Base-by-base conservation (phyloP, 1,284 basidiomycete genomes). In the Trichosporon sp. region DNA sequence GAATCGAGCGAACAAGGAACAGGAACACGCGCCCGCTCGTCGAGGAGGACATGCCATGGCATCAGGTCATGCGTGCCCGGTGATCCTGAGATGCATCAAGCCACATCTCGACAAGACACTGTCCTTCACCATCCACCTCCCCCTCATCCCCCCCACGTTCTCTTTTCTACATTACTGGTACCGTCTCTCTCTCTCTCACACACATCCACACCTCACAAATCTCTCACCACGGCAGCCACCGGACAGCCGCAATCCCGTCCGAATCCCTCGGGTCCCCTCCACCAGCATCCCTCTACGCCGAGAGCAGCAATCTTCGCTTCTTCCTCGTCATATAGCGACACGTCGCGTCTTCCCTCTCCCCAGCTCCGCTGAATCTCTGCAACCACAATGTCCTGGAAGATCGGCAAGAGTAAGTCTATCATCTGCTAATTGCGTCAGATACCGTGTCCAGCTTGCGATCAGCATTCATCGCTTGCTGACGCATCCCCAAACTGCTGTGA, bases 371-470 rank as follows among this genome's bases (percentile, higher is more conserved):
- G 49, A 54, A 19, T 14, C 6, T 19, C 7, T 29, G 9, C 56
- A 25, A 25, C 34, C 69, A 72, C 33, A 65, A 81, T 81, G 80
- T 81, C 80, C 9, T 82, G 82, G 82, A 81, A 82, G 69, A 69
- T 83, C 16, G 81, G 81, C 44, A 83, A 83, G 73, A 83, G 82
- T 81, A 67, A 71, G 81, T 75, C 2, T 11, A n/a, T 19, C n/a
- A 40, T 34, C 10, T 14, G 5, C 56, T 31, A 8, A 19, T 23
- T 27, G 36, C 31, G 1, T 31, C 27, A 27, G 40, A 6, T 25
- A 21, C 9, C 13, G 25, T 19, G 8, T 52, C 7, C 11, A n/a
- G 7, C 21, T 21, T 1, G 7, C 9, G 6, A 10, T 34, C 29
- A 27, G 14, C 11, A 27, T 14, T 19, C 3, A 9, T 31, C 10